Conservation (phyloP, 2,329 filamentous ascomycete species). For the Cytospora schulzeri region DNA sequence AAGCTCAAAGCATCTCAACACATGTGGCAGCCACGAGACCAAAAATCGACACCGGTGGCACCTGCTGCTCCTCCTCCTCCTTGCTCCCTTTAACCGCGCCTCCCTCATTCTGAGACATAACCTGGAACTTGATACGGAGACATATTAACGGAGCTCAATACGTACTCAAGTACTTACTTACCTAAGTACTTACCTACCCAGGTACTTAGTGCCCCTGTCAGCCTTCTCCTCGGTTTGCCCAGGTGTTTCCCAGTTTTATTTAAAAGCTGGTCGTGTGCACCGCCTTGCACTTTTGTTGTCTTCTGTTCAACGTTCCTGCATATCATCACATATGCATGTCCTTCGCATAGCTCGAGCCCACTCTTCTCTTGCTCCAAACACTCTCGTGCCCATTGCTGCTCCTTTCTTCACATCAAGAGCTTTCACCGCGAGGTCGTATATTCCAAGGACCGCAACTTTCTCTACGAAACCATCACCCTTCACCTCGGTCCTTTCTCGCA, state of each 20-base stretch:
- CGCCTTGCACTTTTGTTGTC: background rate
- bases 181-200: too few species aligned
- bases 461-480: background rate
- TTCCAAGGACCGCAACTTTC: background rate
- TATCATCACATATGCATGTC: constrained; percentile 10
- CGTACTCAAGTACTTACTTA: too few species aligned
- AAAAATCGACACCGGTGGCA: background rate
- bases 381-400: background rate
- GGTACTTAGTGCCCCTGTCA: background rate
- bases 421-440: background rate
- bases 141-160: background rate
- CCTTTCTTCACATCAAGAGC: background rate
- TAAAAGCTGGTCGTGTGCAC: constrained; percentile 17
- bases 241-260: background rate
- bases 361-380: constrained; percentile 9
- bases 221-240: background rate
- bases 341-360: constrained; percentile 10
- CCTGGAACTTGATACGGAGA: constrained; percentile 7
- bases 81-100: background rate
- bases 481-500: background rate
- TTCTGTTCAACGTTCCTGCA: background rate
- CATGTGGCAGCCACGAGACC: constrained; percentile 23
- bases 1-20: constrained; percentile 14
- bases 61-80: background rate
- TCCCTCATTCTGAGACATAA: background rate